Percentiles rank a stretch among this genome's conserved stretches.
phyloP scores from a whole-genome alignment of 495 filamentous ascomycete species.

The Annulohypoxylon stygium region DNA sequence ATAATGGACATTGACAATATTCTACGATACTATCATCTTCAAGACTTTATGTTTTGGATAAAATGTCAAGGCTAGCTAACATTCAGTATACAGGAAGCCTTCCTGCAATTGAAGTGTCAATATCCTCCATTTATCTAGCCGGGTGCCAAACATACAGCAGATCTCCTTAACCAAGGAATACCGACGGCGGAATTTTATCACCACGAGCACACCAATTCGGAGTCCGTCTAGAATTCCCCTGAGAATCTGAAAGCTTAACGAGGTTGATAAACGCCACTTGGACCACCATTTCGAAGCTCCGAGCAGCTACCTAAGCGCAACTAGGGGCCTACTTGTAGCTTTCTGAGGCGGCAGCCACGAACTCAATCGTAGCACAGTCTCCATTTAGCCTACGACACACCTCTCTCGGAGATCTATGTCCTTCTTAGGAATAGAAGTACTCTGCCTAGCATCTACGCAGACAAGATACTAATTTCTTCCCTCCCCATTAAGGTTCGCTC shows the following conservation, averaged over 20 bases:
- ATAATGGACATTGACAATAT: background rate
- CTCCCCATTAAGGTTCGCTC: constrained; percentile 38
- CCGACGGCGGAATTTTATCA: background rate
- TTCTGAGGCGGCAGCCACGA: constrained; percentile 31
- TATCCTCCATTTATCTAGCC: background rate
- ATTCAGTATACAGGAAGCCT: background rate
- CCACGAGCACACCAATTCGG: constrained; percentile 24
- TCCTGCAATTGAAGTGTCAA: background rate
- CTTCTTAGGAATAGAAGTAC: constrained; percentile 11
- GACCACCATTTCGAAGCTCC: constrained; percentile 19
- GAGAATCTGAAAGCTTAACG: constrained; percentile 34
- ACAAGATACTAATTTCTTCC: constrained; percentile 7
- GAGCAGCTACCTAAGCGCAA: constrained; percentile 8
- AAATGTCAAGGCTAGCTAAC: background rate
- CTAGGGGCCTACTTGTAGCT: constrained; percentile 11
- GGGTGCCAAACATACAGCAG: background rate
- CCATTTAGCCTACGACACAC: constrained; percentile 18
- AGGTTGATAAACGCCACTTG: constrained; percentile 5
- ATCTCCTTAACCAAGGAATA: background rate
- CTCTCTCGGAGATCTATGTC: constrained; percentile 26
- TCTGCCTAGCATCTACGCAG: background rate
- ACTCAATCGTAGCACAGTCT: constrained; percentile 37
- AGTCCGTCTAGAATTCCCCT: constrained; percentile 36
- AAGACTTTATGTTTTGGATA: background rate
- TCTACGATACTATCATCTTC: background rate